These are phyloP conservation scores for Didymella glomerata DNA, from an alignment of 2,329 filamentous ascomycete genomes.

Conservation along the genomic window DNA sequence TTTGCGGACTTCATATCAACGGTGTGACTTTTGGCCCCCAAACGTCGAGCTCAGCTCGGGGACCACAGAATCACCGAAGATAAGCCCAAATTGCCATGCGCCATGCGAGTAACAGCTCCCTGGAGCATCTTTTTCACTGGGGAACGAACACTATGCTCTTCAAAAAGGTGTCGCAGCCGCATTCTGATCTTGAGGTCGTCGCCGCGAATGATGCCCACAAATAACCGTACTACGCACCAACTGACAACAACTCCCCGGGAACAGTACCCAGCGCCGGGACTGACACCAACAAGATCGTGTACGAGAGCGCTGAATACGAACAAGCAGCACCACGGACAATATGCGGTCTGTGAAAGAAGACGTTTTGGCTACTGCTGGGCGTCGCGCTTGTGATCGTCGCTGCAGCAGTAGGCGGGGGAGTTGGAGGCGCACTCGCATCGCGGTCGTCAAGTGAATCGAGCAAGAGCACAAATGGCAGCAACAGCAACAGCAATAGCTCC, in stretches of 20 bases:
- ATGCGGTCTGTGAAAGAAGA: conserved; percentile 22
- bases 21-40: conserved; percentile 5
- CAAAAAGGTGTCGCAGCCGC: conserved; percentile 3
- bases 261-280: not conserved
- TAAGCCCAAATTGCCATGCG: not conserved
- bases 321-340: conserved; percentile 1
- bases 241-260: not conserved
- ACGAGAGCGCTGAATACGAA: conserved; percentile 4
- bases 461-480: conserved; percentile 4
- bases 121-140: not conserved
- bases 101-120: not conserved
- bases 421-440: conserved; percentile 24
- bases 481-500: not conserved
- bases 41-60: not conserved
- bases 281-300: conserved; percentile 11
- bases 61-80: not conserved
- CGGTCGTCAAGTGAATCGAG: conserved; percentile 11
- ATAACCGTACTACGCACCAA: not conserved
- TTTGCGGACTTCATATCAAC: not conserved
- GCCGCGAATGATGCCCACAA: not conserved
- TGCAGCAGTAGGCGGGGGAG: conserved; percentile 25
- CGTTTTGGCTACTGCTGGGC: conserved; percentile 19
- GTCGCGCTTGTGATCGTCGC: conserved; percentile 20
- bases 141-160: not conserved
- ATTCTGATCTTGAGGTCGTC: conserved; percentile 12